Conservation (phyloP, 164 flowering plant genomes). For the Annona squamosa region DNA sequence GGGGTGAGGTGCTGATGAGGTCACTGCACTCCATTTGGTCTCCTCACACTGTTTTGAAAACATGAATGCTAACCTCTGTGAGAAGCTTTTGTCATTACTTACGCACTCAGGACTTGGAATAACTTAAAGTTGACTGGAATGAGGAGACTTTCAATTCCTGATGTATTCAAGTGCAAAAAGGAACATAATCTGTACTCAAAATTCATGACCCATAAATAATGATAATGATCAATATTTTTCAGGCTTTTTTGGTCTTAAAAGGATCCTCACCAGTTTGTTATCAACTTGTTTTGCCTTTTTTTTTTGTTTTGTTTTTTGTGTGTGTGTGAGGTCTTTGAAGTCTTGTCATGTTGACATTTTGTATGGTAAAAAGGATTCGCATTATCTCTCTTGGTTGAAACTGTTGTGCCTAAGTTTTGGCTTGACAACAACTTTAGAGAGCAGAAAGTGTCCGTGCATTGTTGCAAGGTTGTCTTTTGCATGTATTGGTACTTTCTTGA, state of each 20-base stretch:
- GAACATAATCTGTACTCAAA: background rate
- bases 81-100: background rate
- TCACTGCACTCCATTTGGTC: background rate
- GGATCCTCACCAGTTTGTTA: background rate
- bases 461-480: too few species aligned
- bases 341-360: background rate
- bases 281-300: background rate
- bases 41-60: background rate
- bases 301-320: too few species aligned
- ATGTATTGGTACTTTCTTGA: too few species aligned
- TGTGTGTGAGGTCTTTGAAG: background rate
- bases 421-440: too few species aligned
- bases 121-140: background rate
- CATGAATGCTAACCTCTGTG: background rate
- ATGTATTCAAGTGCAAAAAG: background rate
- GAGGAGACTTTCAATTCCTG: background rate
- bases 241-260: background rate
- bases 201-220: background rate
- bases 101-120: background rate
- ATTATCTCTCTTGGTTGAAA: background rate
- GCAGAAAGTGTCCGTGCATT: too few species aligned
- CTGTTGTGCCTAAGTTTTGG: too few species aligned
- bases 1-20: background rate
- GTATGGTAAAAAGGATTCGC: background rate
- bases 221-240: background rate